Percentiles rank a stretch among this genome's conserved stretches.
These are phyloP conservation scores for Nidula microcarpa DNA, from an alignment of 768 basidiomycete genomes.

Conservation along the genomic window DNA sequence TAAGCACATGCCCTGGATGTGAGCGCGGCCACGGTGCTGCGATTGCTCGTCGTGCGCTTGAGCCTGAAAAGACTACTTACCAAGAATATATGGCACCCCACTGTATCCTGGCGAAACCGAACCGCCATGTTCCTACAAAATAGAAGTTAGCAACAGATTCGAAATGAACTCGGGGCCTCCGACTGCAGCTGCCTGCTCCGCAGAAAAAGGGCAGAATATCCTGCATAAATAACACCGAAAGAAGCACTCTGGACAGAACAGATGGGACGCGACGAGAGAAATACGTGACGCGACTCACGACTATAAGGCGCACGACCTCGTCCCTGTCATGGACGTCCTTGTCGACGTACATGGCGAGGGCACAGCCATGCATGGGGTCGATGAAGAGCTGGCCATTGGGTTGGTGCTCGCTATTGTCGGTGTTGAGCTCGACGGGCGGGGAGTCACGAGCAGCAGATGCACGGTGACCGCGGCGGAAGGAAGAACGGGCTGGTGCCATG, in stretches of 20 bases:
- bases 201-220: no score
- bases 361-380: constrained; percentile 79
- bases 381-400: constrained; percentile 59
- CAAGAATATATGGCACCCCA: constrained; percentile 75
- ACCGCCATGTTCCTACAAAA: constrained; percentile 71
- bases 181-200: no score
- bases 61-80: constrained; percentile 32
- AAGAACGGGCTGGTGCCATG: constrained; percentile 79
- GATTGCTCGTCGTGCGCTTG: not conserved
- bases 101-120: constrained; percentile 72
- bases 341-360: constrained; percentile 74
- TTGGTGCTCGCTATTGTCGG: constrained; percentile 27
- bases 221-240: no score
- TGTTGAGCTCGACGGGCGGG: constrained; percentile 20
- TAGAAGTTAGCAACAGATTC: constrained; percentile 1
- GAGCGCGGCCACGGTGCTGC: not conserved
- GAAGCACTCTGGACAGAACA: no score
- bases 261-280: not conserved
- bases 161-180: no score
- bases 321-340: constrained; percentile 77
- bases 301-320: constrained; percentile 56
- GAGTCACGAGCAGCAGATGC: constrained; percentile 31
- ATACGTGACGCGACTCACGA: constrained; percentile 41
- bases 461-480: constrained; percentile 39
- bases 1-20: constrained; percentile 6